A percentile compares a stretch with the other conserved stretches of the same genome.
Conservation (phyloP, 345 rosid genomes). For the Pelargonium nanum region DNA sequence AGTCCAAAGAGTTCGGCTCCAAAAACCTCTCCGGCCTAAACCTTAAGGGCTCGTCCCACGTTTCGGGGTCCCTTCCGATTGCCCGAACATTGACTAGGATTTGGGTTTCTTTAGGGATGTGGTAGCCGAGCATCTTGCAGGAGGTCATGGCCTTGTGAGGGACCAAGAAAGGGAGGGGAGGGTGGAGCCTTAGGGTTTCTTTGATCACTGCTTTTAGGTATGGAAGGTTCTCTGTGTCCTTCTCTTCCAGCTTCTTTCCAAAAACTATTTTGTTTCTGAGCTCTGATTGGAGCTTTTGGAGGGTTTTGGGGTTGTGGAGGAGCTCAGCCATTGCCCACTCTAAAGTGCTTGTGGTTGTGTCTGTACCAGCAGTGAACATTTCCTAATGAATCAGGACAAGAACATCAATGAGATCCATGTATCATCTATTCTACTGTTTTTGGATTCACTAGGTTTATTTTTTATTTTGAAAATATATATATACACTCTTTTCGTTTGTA, state of each 20-base stretch:
- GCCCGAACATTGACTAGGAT: constrained; percentile 54
- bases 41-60: constrained; percentile 42
- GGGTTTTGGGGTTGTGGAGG: constrained; percentile 33
- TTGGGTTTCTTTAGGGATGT: constrained; percentile 64
- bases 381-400: constrained; percentile 26
- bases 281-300: constrained; percentile 45
- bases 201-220: constrained; percentile 60
- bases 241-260: constrained; percentile 38
- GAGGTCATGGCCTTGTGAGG: constrained; percentile 69
- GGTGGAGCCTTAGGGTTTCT: constrained; percentile 70
- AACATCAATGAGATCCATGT: too few species aligned
- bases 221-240: constrained; percentile 45
- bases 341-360: constrained; percentile 74
- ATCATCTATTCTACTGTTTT: too few species aligned
- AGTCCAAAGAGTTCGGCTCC: constrained; percentile 30
- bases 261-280: constrained; percentile 27
- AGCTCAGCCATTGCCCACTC: constrained; percentile 94
- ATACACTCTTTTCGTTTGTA: too few species aligned
- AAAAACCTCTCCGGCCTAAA: constrained; percentile 68
- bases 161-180: constrained; percentile 67
- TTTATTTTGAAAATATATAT: too few species aligned
- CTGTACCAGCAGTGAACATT: constrained; percentile 80
- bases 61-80: constrained; percentile 54
- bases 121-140: constrained; percentile 44
- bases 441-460: too few species aligned